Base-by-base conservation (phyloP, 2,329 filamentous ascomycete genomes). In the Hypomyces rosellus region DNA sequence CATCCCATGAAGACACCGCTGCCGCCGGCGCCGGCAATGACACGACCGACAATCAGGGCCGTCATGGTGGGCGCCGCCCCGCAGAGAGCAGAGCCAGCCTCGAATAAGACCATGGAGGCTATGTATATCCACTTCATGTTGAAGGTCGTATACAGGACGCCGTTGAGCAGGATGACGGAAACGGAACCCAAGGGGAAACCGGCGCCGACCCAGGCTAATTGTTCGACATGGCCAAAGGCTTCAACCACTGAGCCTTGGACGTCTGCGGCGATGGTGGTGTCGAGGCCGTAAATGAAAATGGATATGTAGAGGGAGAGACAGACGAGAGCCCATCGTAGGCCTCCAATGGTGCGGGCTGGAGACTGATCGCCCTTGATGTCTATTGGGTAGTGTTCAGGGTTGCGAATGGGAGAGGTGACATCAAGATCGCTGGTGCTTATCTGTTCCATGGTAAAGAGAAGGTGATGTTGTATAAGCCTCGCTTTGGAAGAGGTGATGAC, bases 261-360 rank as follows among this genome's bases (percentile, higher is more conserved):
- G 56, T 74, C 75, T 2, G 74, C 75, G 2, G 73, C 68, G 43
- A 80, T 74, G 3, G 76, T 80, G 38, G 70, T 76, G 61, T 74
- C 71, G 22, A 53, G 51, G 33, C 51, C 48, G 39, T 53, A 53
- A 39, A 53, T 20, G 22, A 53, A 43, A 18, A 18, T 47, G 39
- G 43, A 25, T 14, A 51, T 15, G 34, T 50, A 53, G 30, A 51
- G 42, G 38, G 48, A 36, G 48, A 40, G 5, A 34, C 48, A 53
- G 40, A 53, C 13, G 43, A 53, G 38, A 7, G 47, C 5, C 48
- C 51, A 50, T 36, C 48, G 48, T 13, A 53, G 18, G 22, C 50
- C 42, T 14, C 11, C 5, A 8, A 51, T 30, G 2, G 30, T 9
- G 4, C 45, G 34, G 3, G 6, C 25, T 30, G 25, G 25, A 8